These are phyloP conservation scores for Corinectria fuckeliana DNA, from an alignment of 2,329 filamentous ascomycete species.

Conservation along the genomic window DNA sequence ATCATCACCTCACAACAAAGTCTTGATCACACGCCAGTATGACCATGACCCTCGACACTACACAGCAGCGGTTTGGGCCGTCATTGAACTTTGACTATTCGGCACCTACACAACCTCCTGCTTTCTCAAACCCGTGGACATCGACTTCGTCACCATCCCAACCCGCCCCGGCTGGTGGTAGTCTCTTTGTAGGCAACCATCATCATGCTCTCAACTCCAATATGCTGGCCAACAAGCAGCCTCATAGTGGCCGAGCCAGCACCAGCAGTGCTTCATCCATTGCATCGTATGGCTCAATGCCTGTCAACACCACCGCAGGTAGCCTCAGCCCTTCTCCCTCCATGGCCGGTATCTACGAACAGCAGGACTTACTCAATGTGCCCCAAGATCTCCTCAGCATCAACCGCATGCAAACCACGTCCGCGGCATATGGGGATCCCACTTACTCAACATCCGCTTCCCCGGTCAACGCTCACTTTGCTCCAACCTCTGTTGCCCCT, in stretches of 20 bases:
- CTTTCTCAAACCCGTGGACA: constrained; percentile 93
- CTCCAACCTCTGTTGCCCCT: constrained; percentile 66
- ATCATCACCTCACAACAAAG: constrained; percentile 28
- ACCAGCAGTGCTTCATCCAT: constrained; percentile 65
- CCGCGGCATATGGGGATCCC: constrained; percentile 73
- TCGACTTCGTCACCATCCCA: constrained; percentile 56
- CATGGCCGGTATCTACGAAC: constrained; percentile 59
- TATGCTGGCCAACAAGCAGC: constrained; percentile 55
- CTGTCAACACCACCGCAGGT: constrained; percentile 77
- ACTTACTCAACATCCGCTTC: constrained; percentile 72
- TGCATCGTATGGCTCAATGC: constrained; percentile 74
- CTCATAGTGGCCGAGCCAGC: constrained; percentile 58
- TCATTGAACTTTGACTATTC: constrained; percentile 80
- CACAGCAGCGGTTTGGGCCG: constrained; percentile 80
- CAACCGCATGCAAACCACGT: constrained; percentile 67
- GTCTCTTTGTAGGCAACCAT: constrained; percentile 68
- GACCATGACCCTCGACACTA: constrained; percentile 94
- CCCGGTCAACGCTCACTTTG: constrained; percentile 69
- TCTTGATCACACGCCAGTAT: constrained; percentile 59
- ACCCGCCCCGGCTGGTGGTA: constrained; percentile 59
- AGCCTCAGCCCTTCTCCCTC: constrained; percentile 56
- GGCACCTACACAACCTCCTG: constrained; percentile 59
- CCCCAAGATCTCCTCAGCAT: constrained; percentile 77
- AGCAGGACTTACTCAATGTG: constrained; percentile 65
- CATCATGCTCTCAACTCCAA: constrained; percentile 61